Evolutionary conservation across 2,329 filamentous ascomycete genomes (phyloP), one percentile per base, ranked within the genome.

Genomic region (Claviceps humidiphila): DNA sequence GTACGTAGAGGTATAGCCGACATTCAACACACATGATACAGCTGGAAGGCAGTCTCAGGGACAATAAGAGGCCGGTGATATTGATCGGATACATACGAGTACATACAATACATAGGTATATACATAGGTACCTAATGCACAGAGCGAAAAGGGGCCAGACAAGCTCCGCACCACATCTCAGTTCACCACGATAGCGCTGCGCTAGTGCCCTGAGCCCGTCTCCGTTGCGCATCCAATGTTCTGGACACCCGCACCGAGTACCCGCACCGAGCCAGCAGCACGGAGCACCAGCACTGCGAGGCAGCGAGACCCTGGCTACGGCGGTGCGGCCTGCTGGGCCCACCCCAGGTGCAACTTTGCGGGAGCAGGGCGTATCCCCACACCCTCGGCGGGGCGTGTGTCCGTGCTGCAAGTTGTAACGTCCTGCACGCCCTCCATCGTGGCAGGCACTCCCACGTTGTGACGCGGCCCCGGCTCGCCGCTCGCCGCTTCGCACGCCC

Each of bases 371-470:
- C 47, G 37, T 26, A 4, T 9, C 7, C 4, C 14, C 17, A 49
- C 47, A 40, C 40, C 48, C 17, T 34, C 3, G 30, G 30, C 9
- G 9, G 30, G 30, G 30, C 30, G 30, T 34, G 9, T 34, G 9
- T 34, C 30, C 30, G 30, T 34, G 9, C 30, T 34, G 30, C 30
- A 34, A 34, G 30, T 11, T 34, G 30, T 9, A 34, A 47, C 53
- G 47, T 49, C 51, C 45, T 48, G 45, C 47, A 51, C 47, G 38
- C 44, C 51, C 45, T 43, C 47, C 47, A 50, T 50, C 30, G 30
- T 34, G 30, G 30, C 30, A 34, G 41, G 45, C 47, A 46, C 49
- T 52, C 51, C 56, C 56, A 59, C 57, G 57, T 59, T 59, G 55
- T 57, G 56, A 55, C 56, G 55, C 53, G 52, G 47, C 51, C 49